Conservation (phyloP, 495 filamentous ascomycete species). For the Tuber indicum region DNA sequence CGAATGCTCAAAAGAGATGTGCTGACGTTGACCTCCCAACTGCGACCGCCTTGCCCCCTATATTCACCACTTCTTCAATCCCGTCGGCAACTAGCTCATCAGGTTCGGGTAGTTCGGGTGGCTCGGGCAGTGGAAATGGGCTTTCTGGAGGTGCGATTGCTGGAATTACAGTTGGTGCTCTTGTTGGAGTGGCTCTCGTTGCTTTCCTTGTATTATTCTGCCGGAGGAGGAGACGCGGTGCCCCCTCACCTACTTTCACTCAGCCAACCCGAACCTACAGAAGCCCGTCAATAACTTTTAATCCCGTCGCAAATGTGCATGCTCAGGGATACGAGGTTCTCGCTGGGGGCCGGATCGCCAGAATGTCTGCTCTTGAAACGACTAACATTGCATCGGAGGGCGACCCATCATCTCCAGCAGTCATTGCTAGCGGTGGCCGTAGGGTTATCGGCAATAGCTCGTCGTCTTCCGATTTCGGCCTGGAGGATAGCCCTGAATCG, state of each 20-base stretch:
- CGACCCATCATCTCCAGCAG: conserved; percentile 27
- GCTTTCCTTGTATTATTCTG: conserved; percentile 56
- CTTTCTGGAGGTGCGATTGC: conserved; percentile 82
- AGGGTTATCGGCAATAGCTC: conserved; percentile 49
- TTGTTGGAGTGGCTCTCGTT: conserved; percentile 64
- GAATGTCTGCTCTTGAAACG: conserved; percentile 88
- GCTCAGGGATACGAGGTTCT: conserved; percentile 64
- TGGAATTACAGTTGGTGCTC: conserved; percentile 76
- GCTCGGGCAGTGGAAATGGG: conserved; percentile 41
- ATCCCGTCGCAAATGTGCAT: conserved; percentile 44
- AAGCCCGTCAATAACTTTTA: conserved; percentile 48
- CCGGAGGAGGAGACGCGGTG: conserved; percentile 56
- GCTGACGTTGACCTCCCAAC: conserved; percentile 65
- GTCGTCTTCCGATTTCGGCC: conserved; percentile 70
- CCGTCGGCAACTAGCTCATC: conserved; percentile 47
- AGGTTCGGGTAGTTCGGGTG: conserved; percentile 27
- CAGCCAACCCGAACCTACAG: conserved; percentile 74
- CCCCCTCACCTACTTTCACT: conserved; percentile 57
- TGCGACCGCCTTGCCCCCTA: conserved; percentile 62
- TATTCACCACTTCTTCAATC: conserved; percentile 52
- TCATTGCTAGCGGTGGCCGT: conserved; percentile 32
- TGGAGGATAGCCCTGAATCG: conserved; percentile 71
- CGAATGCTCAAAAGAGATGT: conserved; percentile 66
- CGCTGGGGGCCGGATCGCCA: conserved; percentile 80
- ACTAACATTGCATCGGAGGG: conserved; percentile 17